Base-by-base conservation (phyloP, 768 basidiomycete species). In the Butyriboletus loyo region DNA sequence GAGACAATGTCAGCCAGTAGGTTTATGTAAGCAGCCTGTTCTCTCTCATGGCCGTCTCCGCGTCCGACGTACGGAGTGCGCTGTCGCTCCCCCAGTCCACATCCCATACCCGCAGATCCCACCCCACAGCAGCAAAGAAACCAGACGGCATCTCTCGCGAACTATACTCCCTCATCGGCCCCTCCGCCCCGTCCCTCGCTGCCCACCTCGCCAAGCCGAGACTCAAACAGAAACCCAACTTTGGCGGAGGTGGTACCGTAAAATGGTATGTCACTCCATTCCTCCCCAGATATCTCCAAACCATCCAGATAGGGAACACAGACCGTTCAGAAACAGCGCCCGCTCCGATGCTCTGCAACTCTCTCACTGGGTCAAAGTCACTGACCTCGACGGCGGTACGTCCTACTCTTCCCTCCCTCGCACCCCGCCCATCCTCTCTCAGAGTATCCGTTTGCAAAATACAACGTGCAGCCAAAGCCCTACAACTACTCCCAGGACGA, bases 81-180 rank as follows among this genome's bases (percentile, higher is more conserved):
- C 84, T 96, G 40, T 84, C 86, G 13, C 71, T 94, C 3, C 68
- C 76, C n/a, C 39, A 27, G 28, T 7, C 38, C 7, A 52, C 58
- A 8, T 63, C 76, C 8, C 79, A 76, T 35, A 65, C 67, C 2
- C 81, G 79, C 60, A 86, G 80, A 59, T 53, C 71, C 4, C 32
- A 66, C 22, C 49, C 73, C n/a, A 17, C 72, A 0, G 50, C 67
- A 2, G 63, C 75, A 13, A 79, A 80, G 63, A 92, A 89, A 70
- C 90, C 90, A 4, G 91, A 93, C 19, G 95, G 96, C 19, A 94
- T 98, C 54, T 87, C 93, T 0, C 78, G 94, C 59, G 95, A 98
- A 69, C 79, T 99, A 2, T 98, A 89, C 72, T 86, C 89, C 1
- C 83, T 99, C 53, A 98, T 99, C 58, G 96, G 96, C n/a, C 85